phyloP scores from a whole-genome alignment of 2,329 filamentous ascomycete species.

The Gaeumannomyces sp. region DNA sequence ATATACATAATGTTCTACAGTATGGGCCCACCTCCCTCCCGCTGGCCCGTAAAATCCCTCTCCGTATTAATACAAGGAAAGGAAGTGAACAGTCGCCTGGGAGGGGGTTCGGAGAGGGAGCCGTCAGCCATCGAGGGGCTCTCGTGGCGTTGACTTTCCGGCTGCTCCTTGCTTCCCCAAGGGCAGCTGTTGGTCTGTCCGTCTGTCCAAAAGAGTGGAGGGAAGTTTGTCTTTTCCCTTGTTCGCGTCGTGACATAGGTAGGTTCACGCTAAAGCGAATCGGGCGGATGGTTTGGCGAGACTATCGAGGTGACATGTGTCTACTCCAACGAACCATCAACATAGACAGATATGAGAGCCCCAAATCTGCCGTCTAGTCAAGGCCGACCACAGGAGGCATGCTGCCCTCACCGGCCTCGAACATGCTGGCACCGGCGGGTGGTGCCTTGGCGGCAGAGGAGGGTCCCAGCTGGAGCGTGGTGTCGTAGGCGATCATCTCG shows the following conservation, averaged over 20 bases:
- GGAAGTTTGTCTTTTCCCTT: background rate
- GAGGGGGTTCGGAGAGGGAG: background rate
- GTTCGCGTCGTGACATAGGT: background rate
- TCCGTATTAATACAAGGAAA: conserved; percentile 7
- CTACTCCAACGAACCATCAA: background rate
- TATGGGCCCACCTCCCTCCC: background rate
- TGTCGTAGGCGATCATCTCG: conserved; percentile 95
- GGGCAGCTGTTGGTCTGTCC: background rate
- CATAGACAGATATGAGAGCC: background rate
- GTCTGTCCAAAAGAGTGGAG: background rate
- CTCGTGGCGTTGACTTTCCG: background rate
- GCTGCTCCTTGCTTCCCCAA: background rate
- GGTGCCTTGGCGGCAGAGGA: background rate
- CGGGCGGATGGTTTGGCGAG: background rate
- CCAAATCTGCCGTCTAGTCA: conserved; percentile 34
- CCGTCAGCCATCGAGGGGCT: background rate
- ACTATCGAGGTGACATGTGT: background rate
- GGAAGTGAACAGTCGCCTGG: background rate
- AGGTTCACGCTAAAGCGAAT: background rate
- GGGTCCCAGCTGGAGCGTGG: conserved; percentile 52
- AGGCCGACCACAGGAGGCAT: conserved; percentile 45
- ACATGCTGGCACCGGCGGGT: conserved; percentile 19
- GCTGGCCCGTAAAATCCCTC: background rate
- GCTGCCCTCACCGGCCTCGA: conserved; percentile 24
- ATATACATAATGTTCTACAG: conserved; percentile 11